These are phyloP conservation scores for Picea glauca DNA, from an alignment of 75 land plant species.

Conservation along the genomic window DNA sequence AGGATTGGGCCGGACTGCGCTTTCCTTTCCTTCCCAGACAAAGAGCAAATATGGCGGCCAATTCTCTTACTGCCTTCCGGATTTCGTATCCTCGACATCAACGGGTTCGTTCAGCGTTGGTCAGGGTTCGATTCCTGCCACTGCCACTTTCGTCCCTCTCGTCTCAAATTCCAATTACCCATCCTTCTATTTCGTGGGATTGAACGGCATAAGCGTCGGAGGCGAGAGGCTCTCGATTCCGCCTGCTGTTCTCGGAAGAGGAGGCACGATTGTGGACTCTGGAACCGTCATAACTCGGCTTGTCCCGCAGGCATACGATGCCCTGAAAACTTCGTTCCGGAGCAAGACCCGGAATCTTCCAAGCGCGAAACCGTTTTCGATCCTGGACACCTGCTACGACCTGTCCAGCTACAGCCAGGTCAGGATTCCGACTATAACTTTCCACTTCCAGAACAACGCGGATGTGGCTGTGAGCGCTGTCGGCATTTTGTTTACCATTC, in stretches of 20 bases:
- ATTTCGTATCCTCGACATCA: constrained; percentile 12
- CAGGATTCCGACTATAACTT: constrained; percentile 18
- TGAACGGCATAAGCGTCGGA: constrained; percentile 35
- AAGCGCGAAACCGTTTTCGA: constrained; percentile 20
- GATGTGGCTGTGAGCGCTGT: constrained; percentile 13
- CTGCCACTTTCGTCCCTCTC: constrained; percentile 38
- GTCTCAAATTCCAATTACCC: not conserved
- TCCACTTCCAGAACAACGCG: constrained; percentile 24
- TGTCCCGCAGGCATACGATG: constrained; percentile 21
- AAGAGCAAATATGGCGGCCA: constrained; percentile 20
- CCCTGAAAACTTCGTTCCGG: constrained; percentile 19
- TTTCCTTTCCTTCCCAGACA: constrained; percentile 59
- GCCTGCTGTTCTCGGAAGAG: not conserved
- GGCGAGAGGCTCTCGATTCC: constrained; percentile 13
- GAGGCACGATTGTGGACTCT: constrained; percentile 41
- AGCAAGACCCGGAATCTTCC: constrained; percentile 29
- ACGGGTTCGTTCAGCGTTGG: constrained; percentile 46
- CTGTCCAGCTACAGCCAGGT: constrained; percentile 9
- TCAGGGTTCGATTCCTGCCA: not conserved
- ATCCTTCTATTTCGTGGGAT: constrained; percentile 25
- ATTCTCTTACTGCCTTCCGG: constrained; percentile 76
- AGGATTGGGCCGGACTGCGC: constrained; percentile 54
- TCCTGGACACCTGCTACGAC: constrained; percentile 75
- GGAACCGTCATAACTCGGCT: constrained; percentile 44
- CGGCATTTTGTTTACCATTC: constrained; percentile 17